Base-by-base conservation (phyloP, 2,329 filamentous ascomycete genomes). In the Fusarium setosum region DNA sequence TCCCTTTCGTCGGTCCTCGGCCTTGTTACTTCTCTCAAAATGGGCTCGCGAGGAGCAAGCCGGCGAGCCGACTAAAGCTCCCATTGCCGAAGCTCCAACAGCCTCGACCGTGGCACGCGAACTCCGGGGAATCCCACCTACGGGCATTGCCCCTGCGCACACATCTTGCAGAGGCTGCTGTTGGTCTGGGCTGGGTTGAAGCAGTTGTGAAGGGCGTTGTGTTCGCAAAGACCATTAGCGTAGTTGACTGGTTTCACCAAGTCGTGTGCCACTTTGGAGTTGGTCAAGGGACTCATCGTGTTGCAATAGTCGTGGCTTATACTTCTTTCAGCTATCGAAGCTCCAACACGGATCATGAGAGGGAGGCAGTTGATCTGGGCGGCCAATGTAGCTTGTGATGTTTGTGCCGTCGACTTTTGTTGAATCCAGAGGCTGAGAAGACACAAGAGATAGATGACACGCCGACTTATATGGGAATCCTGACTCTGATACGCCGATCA, bases 151-250 rank as follows among this genome's bases (percentile, higher is more conserved):
- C 67, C 67, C 29, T 56, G 56, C 20, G 65, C 63, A 34, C 70
- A 73, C 70, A 73, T 73, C 32, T 62, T 61, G 57, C 70, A 73
- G 35, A 69, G 69, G 4, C 31, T 61, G 17, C 61, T 59, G 20
- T 64, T 67, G 24, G 63, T 44, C 12, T 64, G 58, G 20, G 63
- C 66, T 17, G 57, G 57, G 23, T 69, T 61, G 37, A 56, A 61
- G 56, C 70, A 73, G 37, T 68, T 65, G 50, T 73, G 70, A n/a
- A 68, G 50, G 35, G 68, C 42, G 21, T 57, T 68, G 45, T 73
- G 70, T 50, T 67, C 69, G 48, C 70, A 73, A 17, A 73, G 49
- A 9, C 61, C 59, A 24, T 72, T 61, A 40, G 70, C 69, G 21
- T 57, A 59, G 37, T 73, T 54, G 56, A 71, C 61, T n/a, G 63